A percentile compares a stretch with the other conserved stretches of the same genome.
These are phyloP conservation scores for Saccharomycopsis babjevae DNA, from an alignment of 805 yeast genomes.

Conservation along the genomic window DNA sequence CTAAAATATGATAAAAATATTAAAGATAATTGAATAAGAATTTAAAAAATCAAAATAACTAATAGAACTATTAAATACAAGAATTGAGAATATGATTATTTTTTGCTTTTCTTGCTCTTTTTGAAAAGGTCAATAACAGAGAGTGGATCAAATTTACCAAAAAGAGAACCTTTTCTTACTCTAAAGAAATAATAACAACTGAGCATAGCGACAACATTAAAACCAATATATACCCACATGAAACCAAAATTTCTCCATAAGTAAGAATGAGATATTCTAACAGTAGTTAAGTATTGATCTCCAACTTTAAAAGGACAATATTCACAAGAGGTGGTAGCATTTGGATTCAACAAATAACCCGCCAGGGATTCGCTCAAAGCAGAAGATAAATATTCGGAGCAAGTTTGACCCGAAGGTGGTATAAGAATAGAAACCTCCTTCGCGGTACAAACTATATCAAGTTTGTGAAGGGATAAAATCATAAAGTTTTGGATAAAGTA, in stretches of 20 bases:
- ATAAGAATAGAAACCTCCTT: conserved; percentile 39
- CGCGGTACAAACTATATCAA: conserved; percentile 38
- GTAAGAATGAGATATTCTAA: conserved; percentile 35
- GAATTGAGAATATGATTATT: background rate
- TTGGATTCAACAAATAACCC: conserved; percentile 52
- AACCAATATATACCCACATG: conserved; percentile 43
- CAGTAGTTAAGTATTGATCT: conserved; percentile 36
- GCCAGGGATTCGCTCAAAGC: conserved; percentile 20
- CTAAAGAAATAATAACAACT: conserved; percentile 27
- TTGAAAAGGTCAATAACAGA: background rate
- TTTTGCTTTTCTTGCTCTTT: background rate
- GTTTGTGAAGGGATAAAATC: conserved; percentile 37
- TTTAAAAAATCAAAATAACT: background rate
- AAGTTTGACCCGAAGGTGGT: conserved; percentile 55
- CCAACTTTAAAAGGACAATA: conserved; percentile 38
- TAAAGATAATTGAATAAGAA: background rate
- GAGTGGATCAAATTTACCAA: background rate
- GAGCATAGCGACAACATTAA: conserved; percentile 39
- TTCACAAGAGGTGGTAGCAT: conserved; percentile 38
- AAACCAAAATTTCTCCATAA: conserved; percentile 64
- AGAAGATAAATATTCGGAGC: conserved; percentile 41
- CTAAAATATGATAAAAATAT: background rate
- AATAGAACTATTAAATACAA: background rate
- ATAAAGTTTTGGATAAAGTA: conserved; percentile 55
- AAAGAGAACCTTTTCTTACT: conserved; percentile 12